A percentile compares a stretch with the other conserved stretches of the same genome.
These are phyloP conservation scores for Sisymbrium altissimum DNA, from an alignment of 345 rosid species.

Conservation along the genomic window DNA sequence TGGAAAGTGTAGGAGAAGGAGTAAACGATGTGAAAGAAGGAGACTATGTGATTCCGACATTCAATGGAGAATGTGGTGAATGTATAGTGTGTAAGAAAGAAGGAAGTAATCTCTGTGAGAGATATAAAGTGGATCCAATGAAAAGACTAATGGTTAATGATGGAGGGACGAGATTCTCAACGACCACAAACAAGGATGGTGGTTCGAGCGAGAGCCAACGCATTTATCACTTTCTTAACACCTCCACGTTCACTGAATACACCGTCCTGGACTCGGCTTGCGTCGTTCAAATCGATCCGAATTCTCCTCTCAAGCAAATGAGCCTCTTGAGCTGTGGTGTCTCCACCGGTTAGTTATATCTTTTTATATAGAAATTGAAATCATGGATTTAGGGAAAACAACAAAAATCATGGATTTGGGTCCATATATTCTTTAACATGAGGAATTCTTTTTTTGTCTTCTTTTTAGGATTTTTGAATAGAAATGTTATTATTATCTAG, in stretches of 20 bases:
- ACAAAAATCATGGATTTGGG: not conserved
- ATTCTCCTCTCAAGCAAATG: constrained; percentile 53
- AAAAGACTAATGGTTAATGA: constrained; percentile 54
- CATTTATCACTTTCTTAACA: constrained; percentile 57
- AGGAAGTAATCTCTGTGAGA: constrained; percentile 49
- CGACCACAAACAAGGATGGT: constrained; percentile 39
- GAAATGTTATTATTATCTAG: not conserved
- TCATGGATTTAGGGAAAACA: not conserved
- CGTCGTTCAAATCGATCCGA: constrained; percentile 46
- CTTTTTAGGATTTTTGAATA: not conserved
- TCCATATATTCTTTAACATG: not conserved
- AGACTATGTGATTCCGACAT: constrained; percentile 61
- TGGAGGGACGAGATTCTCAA: constrained; percentile 52
- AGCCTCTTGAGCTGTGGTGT: constrained; percentile 66
- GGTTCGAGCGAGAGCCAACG: constrained; percentile 33
- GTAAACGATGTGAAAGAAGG: constrained; percentile 55
- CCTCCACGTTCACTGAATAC: constrained; percentile 68
- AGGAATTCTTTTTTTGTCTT: not conserved
- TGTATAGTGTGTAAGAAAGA: constrained; percentile 45
- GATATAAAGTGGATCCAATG: constrained; percentile 48
- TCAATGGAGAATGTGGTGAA: constrained; percentile 69
- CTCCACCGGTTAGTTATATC: constrained; percentile 48
- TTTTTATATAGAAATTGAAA: not conserved
- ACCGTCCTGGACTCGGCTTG: constrained; percentile 61
- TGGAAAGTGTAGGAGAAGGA: constrained; percentile 70